Conservation (phyloP, 2,329 filamentous ascomycete species). For the Fusarium brachygibbosum region DNA sequence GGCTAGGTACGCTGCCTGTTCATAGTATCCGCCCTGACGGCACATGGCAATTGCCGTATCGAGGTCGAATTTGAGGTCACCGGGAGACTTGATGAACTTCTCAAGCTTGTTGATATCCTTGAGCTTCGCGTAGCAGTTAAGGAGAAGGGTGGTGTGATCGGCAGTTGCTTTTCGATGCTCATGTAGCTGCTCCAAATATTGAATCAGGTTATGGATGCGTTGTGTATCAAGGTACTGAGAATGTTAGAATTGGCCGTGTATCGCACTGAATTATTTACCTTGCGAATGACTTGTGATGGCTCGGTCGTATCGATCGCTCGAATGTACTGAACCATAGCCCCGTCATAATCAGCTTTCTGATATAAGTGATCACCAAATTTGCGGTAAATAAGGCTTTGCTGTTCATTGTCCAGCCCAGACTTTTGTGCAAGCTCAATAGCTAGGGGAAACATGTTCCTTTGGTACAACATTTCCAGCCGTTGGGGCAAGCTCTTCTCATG, state of each 20-base stretch:
- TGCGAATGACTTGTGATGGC: slow-evolving; percentile 94
- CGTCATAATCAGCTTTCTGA: slow-evolving; percentile 95
- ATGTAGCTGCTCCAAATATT: slow-evolving; percentile 96
- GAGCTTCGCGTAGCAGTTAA: slow-evolving; percentile 98
- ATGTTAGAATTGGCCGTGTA: slow-evolving; percentile 46
- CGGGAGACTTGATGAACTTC: slow-evolving; percentile 94
- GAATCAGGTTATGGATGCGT: slow-evolving; percentile 95
- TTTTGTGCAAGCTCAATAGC: slow-evolving; percentile 95
- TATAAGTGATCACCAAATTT: slow-evolving; percentile 96
- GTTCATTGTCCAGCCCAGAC: slow-evolving; percentile 80
- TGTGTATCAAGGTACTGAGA: slow-evolving; percentile 91
- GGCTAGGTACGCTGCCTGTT: slow-evolving; percentile 95
- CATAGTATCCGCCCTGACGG: slow-evolving; percentile 94
- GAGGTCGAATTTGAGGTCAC: slow-evolving; percentile 94
- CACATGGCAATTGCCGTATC: slow-evolving; percentile 99
- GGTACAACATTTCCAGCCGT: slow-evolving; percentile 92
- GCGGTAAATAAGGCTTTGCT: slow-evolving; percentile 92
- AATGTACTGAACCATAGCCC: slow-evolving; percentile 98
- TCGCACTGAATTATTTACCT: slow-evolving; percentile 63
- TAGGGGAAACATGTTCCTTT: slow-evolving; percentile 90
- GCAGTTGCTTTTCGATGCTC: slow-evolving; percentile 93
- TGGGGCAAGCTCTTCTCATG: slow-evolving; percentile 92
- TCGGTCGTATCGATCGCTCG: slow-evolving; percentile 96
- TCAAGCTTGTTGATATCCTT: slow-evolving; percentile 98
- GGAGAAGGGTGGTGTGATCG: slow-evolving; percentile 91